Evolutionary conservation across 164 flowering plant species (phyloP), one percentile per base, ranked within the genome.

Genomic region (Brasenia schreberi): DNA sequence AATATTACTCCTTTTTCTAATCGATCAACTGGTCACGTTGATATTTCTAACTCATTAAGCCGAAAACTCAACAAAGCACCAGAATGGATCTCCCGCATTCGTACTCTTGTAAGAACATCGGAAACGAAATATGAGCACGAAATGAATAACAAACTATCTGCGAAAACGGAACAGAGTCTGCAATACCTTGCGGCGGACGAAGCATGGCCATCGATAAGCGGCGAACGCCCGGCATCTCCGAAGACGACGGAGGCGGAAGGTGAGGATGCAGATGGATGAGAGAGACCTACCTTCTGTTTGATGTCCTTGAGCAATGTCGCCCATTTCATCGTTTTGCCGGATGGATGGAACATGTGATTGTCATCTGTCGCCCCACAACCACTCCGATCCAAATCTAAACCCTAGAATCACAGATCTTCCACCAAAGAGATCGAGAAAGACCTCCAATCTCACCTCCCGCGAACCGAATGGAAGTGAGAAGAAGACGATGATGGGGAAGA

Each of bases 281-380:
- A 72, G 62, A 91, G 66, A 7, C 99, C 97, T 63, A 94, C 99
- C 83, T 89, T 94, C 78, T 91, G 96, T 72, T 81, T 94, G 65
- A 91, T 77, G 78, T 94, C 97, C 81, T 89, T 88, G 77, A 94
- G 87, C 93, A 94, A 86, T 83, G 96, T 69, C 49, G 62, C 84
- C 99, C 97, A 94, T 94, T 91, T 94, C 99, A 94, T 94, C 76
- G 87, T 83, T 73, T 66, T 73, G 71, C 82, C 69, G 52, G 80
- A 77, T 70, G 81, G 74, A 67, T 75, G 77, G 73, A 84, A 81
- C 85, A 82, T 77, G 68, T n/a, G 66, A 63, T 73, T 80, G 80
- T 89, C 89, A 84, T 86, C 53, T 45, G 53, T 45, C 7, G 53
- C 53, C 7, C 53, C 12, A 45, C 7, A 45, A 7, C 53, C 53